Evolutionary conservation across 768 basidiomycete species (phyloP).

Genomic region (Macrolepiota dolichaula): DNA sequence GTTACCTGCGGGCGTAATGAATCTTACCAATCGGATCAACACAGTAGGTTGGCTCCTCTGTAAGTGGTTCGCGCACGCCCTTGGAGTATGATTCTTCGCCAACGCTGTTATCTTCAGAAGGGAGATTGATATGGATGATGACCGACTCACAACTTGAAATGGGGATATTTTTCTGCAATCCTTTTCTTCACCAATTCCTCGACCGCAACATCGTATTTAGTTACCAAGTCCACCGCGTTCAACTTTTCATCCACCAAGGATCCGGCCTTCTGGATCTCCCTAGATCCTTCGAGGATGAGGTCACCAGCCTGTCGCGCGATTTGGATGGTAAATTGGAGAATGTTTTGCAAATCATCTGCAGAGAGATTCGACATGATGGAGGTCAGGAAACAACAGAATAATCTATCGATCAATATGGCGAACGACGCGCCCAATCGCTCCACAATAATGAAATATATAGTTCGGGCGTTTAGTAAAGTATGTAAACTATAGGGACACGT

Average conservation of each 20-base stretch:
- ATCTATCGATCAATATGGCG: slow-evolving; percentile 1
- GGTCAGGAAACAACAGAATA: slow-evolving; percentile 4
- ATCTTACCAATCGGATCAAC: slow-evolving; percentile 87
- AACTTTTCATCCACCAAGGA: slow-evolving; percentile 76
- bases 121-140: not conserved
- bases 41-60: slow-evolving; percentile 91
- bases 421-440: not conserved
- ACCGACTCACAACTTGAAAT: slow-evolving; percentile 72
- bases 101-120: slow-evolving; percentile 47
- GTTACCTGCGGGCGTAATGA: not conserved
- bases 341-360: slow-evolving; percentile 45
- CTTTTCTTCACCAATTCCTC: slow-evolving; percentile 79
- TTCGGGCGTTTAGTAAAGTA: not conserved
- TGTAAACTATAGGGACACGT: no score
- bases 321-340: slow-evolving; percentile 65
- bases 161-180: slow-evolving; percentile 63
- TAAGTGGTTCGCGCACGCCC: slow-evolving; percentile 65
- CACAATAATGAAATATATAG: not conserved
- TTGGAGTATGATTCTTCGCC: slow-evolving; percentile 92
- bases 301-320: slow-evolving; percentile 75
- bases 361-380: slow-evolving; percentile 39
- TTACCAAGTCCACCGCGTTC: slow-evolving; percentile 92
- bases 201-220: slow-evolving; percentile 89
- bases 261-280: slow-evolving; percentile 57
- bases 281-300: slow-evolving; percentile 74